A percentile compares a stretch with the other conserved stretches of the same genome.
Conservation (phyloP, 2,329 filamentous ascomycete species). For the Paecilomyces niveus region DNA sequence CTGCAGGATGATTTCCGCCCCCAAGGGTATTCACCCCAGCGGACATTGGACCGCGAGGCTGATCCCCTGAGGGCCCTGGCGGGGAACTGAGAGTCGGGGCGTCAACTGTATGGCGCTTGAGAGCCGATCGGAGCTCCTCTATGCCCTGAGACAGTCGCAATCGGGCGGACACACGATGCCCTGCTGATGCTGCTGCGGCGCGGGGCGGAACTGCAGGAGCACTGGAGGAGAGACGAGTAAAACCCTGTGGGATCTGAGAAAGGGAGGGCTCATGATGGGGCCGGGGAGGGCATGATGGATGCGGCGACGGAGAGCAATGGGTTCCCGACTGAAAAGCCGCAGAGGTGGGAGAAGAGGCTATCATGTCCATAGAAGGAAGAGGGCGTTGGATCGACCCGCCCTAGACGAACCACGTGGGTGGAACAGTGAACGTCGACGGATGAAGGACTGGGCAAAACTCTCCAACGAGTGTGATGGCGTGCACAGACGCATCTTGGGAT, state of each 20-base stretch:
- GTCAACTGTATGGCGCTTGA: slow-evolving; percentile 32
- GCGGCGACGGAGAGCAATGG: slow-evolving; percentile 13
- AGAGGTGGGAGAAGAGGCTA: slow-evolving; percentile 34
- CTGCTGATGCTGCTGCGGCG: neutral
- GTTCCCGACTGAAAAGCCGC: slow-evolving; percentile 28
- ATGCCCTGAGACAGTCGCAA: slow-evolving; percentile 26
- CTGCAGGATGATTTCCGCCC: slow-evolving; percentile 18
- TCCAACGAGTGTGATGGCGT: slow-evolving; percentile 14
- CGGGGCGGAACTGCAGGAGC: slow-evolving; percentile 8
- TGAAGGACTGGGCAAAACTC: slow-evolving; percentile 22
- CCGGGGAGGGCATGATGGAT: neutral
- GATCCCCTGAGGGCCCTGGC: slow-evolving; percentile 20
- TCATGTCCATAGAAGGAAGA: slow-evolving; percentile 17
- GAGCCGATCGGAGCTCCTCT: slow-evolving; percentile 33
- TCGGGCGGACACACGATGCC: slow-evolving; percentile 1
- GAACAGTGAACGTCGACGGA: slow-evolving; percentile 25
- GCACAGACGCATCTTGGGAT: slow-evolving; percentile 22
- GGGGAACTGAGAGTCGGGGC: slow-evolving; percentile 14
- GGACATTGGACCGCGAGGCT: slow-evolving; percentile 26
- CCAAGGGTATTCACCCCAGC: slow-evolving; percentile 25
- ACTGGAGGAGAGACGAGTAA: slow-evolving; percentile 10
- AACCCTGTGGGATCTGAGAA: slow-evolving; percentile 10
- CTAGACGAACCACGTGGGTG: slow-evolving; percentile 29
- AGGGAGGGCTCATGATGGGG: slow-evolving; percentile 2
- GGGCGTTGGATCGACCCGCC: slow-evolving; percentile 13